Evolutionary conservation across 495 filamentous ascomycete genomes (phyloP).

Genomic region (Viridothelium virens): DNA sequence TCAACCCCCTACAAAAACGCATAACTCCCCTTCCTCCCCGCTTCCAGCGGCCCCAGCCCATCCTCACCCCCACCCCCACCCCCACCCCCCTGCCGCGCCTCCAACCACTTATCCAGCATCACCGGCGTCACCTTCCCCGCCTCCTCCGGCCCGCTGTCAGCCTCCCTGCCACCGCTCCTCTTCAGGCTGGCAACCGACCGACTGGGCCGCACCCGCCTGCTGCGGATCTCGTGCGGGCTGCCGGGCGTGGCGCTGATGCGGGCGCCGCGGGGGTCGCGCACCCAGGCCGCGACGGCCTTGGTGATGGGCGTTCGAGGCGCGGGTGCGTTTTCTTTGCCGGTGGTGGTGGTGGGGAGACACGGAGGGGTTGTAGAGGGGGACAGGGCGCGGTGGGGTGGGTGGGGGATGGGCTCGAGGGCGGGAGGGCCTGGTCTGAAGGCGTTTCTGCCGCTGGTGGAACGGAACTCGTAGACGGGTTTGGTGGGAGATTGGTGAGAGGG

Average conservation of each 20-base stretch:
- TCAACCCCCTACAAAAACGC: not conserved
- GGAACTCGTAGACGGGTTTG: not conserved
- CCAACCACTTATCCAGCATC: conserved; percentile 5
- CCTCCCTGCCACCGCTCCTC: not conserved
- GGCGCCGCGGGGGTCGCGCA: not conserved
- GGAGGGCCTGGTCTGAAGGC: not conserved
- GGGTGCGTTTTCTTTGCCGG: not conserved
- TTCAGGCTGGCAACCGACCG: not conserved
- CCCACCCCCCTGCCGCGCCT: not conserved
- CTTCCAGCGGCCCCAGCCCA: not conserved
- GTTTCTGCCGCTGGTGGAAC: not conserved
- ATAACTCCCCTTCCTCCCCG: not conserved
- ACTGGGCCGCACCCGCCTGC: not conserved
- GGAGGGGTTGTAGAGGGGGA: not conserved
- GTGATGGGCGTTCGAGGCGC: not conserved
- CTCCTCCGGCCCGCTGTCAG: not conserved
- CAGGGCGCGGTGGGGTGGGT: not conserved
- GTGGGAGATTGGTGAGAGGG: not conserved
- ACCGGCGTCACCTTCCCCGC: not conserved
- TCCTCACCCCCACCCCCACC: not conserved
- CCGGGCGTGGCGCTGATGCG: not conserved
- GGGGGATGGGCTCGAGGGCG: too few relatives aligned
- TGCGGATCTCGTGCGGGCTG: not conserved
- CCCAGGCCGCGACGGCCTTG: not conserved
- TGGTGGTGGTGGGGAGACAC: not conserved